Base-by-base conservation (phyloP, 1,139 yeast species). In the Debaryomyces udenii region DNA sequence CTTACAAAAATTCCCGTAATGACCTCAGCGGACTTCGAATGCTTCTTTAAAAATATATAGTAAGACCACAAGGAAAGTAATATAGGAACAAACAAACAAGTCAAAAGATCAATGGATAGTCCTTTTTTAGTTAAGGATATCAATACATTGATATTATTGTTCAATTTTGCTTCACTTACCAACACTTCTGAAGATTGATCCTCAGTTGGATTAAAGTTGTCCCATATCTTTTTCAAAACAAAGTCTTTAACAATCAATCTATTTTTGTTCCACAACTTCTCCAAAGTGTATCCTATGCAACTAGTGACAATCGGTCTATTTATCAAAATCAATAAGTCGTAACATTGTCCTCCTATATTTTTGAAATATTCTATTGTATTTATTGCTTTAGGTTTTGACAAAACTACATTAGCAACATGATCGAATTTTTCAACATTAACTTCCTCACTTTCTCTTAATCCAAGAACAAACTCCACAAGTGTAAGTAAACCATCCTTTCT, bases 391-490 rank as follows among this genome's bases (percentile, higher is more conserved):
- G 96, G 96, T 49, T 82, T 81, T 29, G 81, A 65, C 32, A 85
- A 60, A 9, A 88, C 61, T 2, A 87, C 74, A 37, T 72, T 75
- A 14, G 86, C 78, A 1, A 87, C 85, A 45, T 82, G 77, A 18
- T 81, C 81, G 39, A 88, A 70, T 50, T 81, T 85, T 29, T 80
- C 81, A 16, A 81, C 61, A 45, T 82, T 81, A 6, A 89, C 66
- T 22, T 83, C 82, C 40, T 85, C 94, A 42, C 75, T 74, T 33
- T 88, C 95, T 46, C 96, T 67, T 28, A 86, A 66, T 0, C 96
- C 96, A 11, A 88, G 70, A 0, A 86, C 74, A 49, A 86, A 82
- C 60, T 93, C 98, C 27, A 90, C 73, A 38, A 91, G 62, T 1
- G 89, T 72, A 27, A 77, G 63, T 1, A 91, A 76, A 0, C 97